Conservation (phyloP, 2,329 filamentous ascomycete species). For the Orbilia blumenaviensis region DNA sequence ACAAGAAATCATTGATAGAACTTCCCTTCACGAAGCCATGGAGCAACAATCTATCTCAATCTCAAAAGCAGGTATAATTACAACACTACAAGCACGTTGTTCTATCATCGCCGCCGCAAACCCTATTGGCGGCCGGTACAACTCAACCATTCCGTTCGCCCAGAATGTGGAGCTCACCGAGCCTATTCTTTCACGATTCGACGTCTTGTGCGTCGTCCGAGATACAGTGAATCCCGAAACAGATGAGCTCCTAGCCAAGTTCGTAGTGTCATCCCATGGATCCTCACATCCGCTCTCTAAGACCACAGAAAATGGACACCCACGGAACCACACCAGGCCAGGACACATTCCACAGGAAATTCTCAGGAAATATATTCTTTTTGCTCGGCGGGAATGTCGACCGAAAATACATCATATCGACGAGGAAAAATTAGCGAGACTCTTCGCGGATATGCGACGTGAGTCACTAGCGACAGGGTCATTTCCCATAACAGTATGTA, state of each 20-base stretch:
- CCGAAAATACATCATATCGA: slow-evolving; percentile 98
- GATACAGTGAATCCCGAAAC: slow-evolving; percentile 92
- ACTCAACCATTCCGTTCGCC: slow-evolving; percentile 93
- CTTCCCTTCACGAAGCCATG: slow-evolving; percentile 99
- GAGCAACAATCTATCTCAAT: slow-evolving; percentile 99
- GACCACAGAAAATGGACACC: slow-evolving; percentile 62
- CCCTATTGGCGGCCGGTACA: slow-evolving; percentile 94
- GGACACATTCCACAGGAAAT: slow-evolving; percentile 80
- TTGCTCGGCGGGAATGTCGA: slow-evolving; percentile 84
- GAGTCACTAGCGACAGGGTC: slow-evolving; percentile 93
- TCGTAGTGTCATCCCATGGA: slow-evolving; percentile 93
- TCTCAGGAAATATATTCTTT: slow-evolving; percentile 94
- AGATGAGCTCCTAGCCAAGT: slow-evolving; percentile 90
- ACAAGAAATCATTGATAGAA: slow-evolving; percentile 63
- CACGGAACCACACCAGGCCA: neutral
- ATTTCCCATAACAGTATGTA: slow-evolving; percentile 89
- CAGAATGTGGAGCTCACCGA: slow-evolving; percentile 97
- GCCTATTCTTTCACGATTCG: slow-evolving; percentile 96
- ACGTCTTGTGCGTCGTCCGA: slow-evolving; percentile 93
- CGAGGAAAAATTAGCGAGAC: slow-evolving; percentile 90
- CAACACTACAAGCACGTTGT: slow-evolving; percentile 92
- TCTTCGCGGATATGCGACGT: slow-evolving; percentile 95
- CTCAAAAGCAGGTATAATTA: slow-evolving; percentile 97
- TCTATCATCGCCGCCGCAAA: slow-evolving; percentile 97
- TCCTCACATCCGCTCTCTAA: slow-evolving; percentile 77